Percentiles rank a stretch among this genome's conserved stretches.
These are phyloP conservation scores for Bullera alba DNA, from an alignment of 768 basidiomycete genomes.

Conservation along the genomic window DNA sequence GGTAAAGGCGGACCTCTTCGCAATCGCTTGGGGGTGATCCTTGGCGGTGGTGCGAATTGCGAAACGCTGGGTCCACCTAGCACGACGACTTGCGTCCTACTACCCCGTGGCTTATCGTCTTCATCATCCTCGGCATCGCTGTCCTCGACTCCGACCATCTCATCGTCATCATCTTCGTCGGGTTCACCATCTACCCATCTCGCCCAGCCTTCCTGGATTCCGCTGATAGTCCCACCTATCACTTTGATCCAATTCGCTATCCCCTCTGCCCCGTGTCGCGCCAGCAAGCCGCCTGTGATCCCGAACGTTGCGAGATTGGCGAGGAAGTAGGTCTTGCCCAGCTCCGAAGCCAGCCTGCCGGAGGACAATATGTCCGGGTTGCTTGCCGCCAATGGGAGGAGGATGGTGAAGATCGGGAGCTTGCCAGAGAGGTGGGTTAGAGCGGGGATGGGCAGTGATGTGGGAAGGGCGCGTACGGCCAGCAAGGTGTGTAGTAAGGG, in stretches of 20 bases:
- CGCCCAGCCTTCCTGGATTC: constrained; percentile 36
- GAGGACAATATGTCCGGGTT: constrained; percentile 10
- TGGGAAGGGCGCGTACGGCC: constrained; percentile 66
- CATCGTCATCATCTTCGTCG: constrained; percentile 20
- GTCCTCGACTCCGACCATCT: constrained; percentile 7
- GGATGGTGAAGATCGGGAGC: constrained; percentile 54
- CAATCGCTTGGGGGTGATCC: constrained; percentile 47
- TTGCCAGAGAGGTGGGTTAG: constrained; percentile 61
- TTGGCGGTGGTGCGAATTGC: neutral
- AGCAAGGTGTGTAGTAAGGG: constrained; percentile 56
- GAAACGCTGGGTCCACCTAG: too few species aligned
- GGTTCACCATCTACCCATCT: constrained; percentile 34
- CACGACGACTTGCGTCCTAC: too few species aligned
- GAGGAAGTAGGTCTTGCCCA: constrained; percentile 53
- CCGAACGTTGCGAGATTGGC: constrained; percentile 54
- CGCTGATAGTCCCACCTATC: constrained; percentile 14
- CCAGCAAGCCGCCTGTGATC: constrained; percentile 36
- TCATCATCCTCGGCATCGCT: constrained; percentile 23
- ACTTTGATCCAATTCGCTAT: constrained; percentile 30
- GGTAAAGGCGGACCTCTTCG: constrained; percentile 49
- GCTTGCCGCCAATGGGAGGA: constrained; percentile 30
- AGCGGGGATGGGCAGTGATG: constrained; percentile 56
- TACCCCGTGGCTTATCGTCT: too few species aligned
- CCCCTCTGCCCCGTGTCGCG: constrained; percentile 15
- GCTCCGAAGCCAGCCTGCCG: constrained; percentile 23